Evolutionary conservation across 2,329 filamentous ascomycete genomes (phyloP).

Genomic region (Pestalotiopsis sp.): DNA sequence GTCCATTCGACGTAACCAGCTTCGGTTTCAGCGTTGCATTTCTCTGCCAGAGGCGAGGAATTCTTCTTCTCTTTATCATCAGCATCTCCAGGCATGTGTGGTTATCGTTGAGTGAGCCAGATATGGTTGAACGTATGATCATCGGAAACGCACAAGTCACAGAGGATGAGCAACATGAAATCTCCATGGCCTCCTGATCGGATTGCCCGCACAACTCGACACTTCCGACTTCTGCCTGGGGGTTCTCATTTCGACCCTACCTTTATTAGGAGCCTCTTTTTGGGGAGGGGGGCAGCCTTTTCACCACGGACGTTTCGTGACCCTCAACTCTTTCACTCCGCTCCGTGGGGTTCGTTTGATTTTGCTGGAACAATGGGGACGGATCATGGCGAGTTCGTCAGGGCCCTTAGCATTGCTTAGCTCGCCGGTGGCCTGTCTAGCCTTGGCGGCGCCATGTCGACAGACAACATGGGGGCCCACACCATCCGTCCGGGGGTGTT

Average conservation of each 20-base stretch:
- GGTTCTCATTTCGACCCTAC: neutral
- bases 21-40: slow-evolving; percentile 10
- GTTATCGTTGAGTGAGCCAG: neutral
- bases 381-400: neutral
- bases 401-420: slow-evolving; percentile 1
- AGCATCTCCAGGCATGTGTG: neutral
- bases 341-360: slow-evolving; percentile 14
- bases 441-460: slow-evolving; percentile 12
- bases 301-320: slow-evolving; percentile 7
- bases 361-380: slow-evolving; percentile 14
- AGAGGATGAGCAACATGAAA: neutral
- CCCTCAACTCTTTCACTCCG: neutral
- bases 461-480: neutral
- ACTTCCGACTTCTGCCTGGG: neutral
- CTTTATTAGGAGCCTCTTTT: neutral
- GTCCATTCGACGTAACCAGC: slow-evolving; percentile 4
- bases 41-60: neutral
- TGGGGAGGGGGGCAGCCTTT: neutral
- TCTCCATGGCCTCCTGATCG: neutral
- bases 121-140: neutral
- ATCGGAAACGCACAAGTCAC: neutral
- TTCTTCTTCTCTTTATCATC: neutral
- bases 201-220: neutral
- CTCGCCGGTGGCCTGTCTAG: slow-evolving; percentile 8
- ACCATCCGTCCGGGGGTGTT: slow-evolving; percentile 12